Base-by-base conservation (phyloP, 2,329 filamentous ascomycete species). In the Paraphoma sp. region DNA sequence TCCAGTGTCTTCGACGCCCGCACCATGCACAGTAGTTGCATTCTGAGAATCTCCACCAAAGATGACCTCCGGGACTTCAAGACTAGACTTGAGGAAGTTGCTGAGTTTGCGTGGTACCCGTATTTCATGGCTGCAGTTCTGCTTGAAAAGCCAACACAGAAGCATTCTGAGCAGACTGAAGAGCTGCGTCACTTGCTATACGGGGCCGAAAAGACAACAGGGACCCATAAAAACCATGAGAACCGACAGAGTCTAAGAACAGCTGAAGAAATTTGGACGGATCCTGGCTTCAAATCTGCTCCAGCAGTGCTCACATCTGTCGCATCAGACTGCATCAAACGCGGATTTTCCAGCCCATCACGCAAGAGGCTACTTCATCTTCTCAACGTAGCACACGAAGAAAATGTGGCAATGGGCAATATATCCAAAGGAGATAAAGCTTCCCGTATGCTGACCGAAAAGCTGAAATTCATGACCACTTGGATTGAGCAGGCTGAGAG, bases 231-330 rank as follows among this genome's bases (percentile, higher is more conserved):
- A 10, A 42, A 17, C 11, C n/a, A n/a, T n/a, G 8, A 42, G 12
- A 8, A n/a, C 8, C 2, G 14, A 4, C 11, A 42, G 40, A 16
- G 2, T n/a, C 3, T 10, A 36, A 4, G 40, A n/a, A 17, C 12
- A 8, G 14, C 16, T 4, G 40, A 42, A 16, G 14, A 42, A 10
- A 7, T 4, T 4, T 42, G 40, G 53, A 46, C 29, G 29, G 47
- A 55, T 33, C 14, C 40, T 12, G 41, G 41, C 5, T 51, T 55
- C 43, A 6, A 41, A 17, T 11, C 14, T 40, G 53, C 53, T 12
- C 47, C 47, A n/a, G 53, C 17, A 14, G 53, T 51, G 29, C 47
- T 55, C 4, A 55, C 53, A 10, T 51, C 53, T 7, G 51, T 56
- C 30, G 53, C 47, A 10, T 51, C 53, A 10, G 47, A 56, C 12